phyloP scores from a whole-genome alignment of 495 filamentous ascomycete species.

The Hypoxylon fuscum region DNA sequence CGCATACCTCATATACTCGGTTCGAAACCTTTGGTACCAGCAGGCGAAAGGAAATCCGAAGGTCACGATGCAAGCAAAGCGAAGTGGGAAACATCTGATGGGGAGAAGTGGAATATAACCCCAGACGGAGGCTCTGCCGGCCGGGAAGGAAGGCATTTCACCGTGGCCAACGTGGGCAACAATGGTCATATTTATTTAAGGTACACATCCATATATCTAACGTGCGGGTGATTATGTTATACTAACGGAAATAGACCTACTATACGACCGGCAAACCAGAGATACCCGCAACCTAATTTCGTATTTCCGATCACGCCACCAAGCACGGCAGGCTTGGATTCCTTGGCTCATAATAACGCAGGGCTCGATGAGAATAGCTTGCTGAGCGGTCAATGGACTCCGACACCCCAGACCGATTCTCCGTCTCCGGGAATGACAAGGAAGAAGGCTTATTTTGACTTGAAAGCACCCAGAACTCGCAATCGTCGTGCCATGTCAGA shows the following conservation, averaged over 20 bases:
- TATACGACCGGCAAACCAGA: constrained; percentile 64
- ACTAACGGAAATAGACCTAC: constrained; percentile 60
- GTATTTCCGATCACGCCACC: constrained; percentile 67
- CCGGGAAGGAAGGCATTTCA: constrained; percentile 79
- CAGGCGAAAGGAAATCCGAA: constrained; percentile 51
- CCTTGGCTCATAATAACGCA: constrained; percentile 47
- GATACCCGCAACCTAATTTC: constrained; percentile 67
- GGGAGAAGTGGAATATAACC: constrained; percentile 57
- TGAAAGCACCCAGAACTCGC: constrained; percentile 36
- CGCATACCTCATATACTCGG: constrained; percentile 40
- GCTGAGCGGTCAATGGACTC: constrained; percentile 50
- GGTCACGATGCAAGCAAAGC: constrained; percentile 48
- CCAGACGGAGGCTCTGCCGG: constrained; percentile 62
- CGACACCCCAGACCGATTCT: constrained; percentile 44
- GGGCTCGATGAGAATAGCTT: constrained; percentile 52
- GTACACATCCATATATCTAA: constrained; percentile 60
- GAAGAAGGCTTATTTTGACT: constrained; percentile 44
- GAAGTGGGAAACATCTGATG: constrained; percentile 44
- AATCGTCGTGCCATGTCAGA: constrained; percentile 61
- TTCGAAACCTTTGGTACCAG: constrained; percentile 54
- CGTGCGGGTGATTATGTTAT: constrained; percentile 11
- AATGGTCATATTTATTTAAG: constrained; percentile 94
- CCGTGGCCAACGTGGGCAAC: constrained; percentile 92
- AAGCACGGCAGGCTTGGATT: constrained; percentile 63
- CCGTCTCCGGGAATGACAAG: constrained; percentile 41